Evolutionary conservation across 371 early-diverging fungal species (phyloP).

Genomic region (Synchytrium microbalum): DNA sequence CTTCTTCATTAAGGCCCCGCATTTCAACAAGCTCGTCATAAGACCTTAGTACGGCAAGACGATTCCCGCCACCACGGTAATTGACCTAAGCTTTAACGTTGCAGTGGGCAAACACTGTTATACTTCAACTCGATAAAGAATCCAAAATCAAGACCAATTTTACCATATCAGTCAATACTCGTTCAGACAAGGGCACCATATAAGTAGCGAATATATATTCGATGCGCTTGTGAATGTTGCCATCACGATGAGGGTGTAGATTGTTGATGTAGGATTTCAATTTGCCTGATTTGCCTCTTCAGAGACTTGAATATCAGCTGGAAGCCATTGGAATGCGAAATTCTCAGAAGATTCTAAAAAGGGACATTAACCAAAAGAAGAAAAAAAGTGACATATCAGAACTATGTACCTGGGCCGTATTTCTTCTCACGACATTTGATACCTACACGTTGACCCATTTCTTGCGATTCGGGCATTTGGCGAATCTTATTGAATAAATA

Average conservation of each 20-base stretch:
- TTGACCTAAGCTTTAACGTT: too few species aligned
- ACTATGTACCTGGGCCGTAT: too few species aligned
- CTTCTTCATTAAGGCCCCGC: slow-evolving; percentile 10
- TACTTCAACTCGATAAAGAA: slow-evolving; percentile 3
- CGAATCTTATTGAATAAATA: slow-evolving; percentile 15
- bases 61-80: too few species aligned
- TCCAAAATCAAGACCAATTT: neutral
- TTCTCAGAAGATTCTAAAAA: too few species aligned
- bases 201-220: slow-evolving; percentile 23
- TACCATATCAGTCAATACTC: slow-evolving; percentile 14
- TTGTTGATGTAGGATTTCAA: slow-evolving; percentile 52
- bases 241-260: slow-evolving; percentile 38
- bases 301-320: slow-evolving; percentile 42
- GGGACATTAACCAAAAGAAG: too few species aligned
- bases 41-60: neutral
- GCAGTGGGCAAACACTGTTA: slow-evolving; percentile 8
- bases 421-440: neutral
- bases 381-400: too few species aligned
- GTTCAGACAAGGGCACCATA: slow-evolving; percentile 39
- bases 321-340: slow-evolving; percentile 43
- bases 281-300: slow-evolving; percentile 23
- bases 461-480: neutral
- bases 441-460: neutral
- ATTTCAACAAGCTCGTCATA: slow-evolving; percentile 1
- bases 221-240: slow-evolving; percentile 30